phyloP scores from a whole-genome alignment of 2,329 filamentous ascomycete genomes.

The Coniella lustricola region DNA sequence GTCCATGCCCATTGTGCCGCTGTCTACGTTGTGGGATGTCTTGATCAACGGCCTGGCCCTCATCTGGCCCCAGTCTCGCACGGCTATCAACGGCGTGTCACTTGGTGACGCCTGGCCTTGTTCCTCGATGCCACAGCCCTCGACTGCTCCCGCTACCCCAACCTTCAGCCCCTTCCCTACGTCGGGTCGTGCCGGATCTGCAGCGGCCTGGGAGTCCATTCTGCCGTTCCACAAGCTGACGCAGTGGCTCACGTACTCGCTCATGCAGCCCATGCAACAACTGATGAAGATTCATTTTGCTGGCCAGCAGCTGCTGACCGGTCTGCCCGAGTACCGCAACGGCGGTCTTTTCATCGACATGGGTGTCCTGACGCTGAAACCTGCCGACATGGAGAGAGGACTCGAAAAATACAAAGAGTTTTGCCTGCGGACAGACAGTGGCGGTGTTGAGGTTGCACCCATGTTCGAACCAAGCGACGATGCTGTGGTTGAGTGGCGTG shows the following conservation, averaged over 20 bases:
- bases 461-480: conserved; percentile 55
- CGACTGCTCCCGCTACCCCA: conserved; percentile 43
- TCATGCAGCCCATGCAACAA: conserved; percentile 58
- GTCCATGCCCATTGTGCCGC: conserved; percentile 76
- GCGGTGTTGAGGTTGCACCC: conserved; percentile 46
- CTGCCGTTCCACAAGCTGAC: conserved; percentile 57
- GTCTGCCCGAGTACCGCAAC: conserved; percentile 65
- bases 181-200: conserved; percentile 27
- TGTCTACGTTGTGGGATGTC: conserved; percentile 84
- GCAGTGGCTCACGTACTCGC: conserved; percentile 66
- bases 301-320: conserved; percentile 53
- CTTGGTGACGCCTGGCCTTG: conserved; percentile 95
- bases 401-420: conserved; percentile 51
- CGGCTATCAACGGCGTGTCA: conserved; percentile 76
- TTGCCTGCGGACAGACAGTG: conserved; percentile 63
- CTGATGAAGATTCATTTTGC: conserved; percentile 44
- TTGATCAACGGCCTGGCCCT: conserved; percentile 79
- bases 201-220: conserved; percentile 69
- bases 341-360: conserved; percentile 61
- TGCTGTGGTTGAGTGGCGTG: conserved; percentile 60
- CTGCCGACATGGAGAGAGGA: conserved; percentile 35
- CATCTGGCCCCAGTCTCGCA: conserved; percentile 86
- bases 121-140: conserved; percentile 62
- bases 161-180: conserved; percentile 41
- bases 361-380: conserved; percentile 44